phyloP scores from a whole-genome alignment of 106 monocot genomes.

The Vanilla planifolia region DNA sequence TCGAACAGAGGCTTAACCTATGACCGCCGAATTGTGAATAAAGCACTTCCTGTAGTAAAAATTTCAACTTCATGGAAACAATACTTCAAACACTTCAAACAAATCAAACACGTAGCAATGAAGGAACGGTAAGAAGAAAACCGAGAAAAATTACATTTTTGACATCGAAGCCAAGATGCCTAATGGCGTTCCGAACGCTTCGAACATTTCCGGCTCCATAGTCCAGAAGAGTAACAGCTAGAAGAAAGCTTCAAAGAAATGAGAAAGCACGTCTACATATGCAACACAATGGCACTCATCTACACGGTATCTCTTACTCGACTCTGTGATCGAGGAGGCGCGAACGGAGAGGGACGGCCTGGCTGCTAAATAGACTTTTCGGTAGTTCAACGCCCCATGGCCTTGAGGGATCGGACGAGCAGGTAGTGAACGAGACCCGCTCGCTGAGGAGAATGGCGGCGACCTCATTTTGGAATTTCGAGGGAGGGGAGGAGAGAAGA shows the following conservation, averaged over 20 bases:
- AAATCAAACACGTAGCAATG: background rate
- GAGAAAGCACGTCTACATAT: background rate
- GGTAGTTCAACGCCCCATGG: background rate
- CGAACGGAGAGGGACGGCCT: background rate
- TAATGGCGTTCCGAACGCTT: constrained; percentile 83
- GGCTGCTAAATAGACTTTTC: constrained; percentile 1
- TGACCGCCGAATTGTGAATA: no score
- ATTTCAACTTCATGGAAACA: background rate
- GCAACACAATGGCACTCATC: background rate
- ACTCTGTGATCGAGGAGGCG: background rate
- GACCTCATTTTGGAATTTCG: background rate
- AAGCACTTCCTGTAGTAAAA: no score
- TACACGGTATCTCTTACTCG: constrained; percentile 5
- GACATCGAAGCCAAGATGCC: constrained; percentile 66
- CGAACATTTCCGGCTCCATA: constrained; percentile 93
- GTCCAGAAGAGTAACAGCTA: constrained; percentile 80
- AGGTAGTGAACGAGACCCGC: background rate
- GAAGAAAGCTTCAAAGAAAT: background rate
- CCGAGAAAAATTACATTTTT: constrained; percentile 57
- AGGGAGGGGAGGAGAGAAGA: background rate
- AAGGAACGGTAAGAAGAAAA: background rate
- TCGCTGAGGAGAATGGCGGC: background rate
- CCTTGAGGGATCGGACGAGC: background rate
- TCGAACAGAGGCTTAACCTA: no score
- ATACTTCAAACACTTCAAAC: background rate